These are phyloP conservation scores for Pestalotiopsis sp. DNA, from an alignment of 2,329 filamentous ascomycete genomes.

Conservation along the genomic window DNA sequence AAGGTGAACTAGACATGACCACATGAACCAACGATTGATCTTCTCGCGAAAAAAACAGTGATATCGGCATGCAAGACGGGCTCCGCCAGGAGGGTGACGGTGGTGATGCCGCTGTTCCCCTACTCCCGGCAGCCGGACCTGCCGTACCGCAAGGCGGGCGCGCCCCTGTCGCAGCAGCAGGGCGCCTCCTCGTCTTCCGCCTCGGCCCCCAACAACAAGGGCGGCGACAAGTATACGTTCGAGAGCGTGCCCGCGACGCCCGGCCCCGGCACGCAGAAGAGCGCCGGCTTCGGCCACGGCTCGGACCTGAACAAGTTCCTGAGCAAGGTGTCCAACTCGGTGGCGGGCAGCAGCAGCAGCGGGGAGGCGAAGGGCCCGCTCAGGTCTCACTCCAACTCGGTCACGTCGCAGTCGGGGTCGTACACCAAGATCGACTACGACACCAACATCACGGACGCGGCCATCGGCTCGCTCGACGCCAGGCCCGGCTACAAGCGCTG, in stretches of 20 bases:
- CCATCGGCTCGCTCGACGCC: slow-evolving; percentile 64
- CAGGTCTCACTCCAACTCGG: slow-evolving; percentile 40
- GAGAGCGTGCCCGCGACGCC: slow-evolving; percentile 91
- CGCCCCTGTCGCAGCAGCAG: slow-evolving; percentile 73
- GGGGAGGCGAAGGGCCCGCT: slow-evolving; percentile 26
- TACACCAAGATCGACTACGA: slow-evolving; percentile 69
- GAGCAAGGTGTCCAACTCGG: slow-evolving; percentile 55
- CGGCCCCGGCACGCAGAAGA: slow-evolving; percentile 70
- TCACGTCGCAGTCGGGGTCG: slow-evolving; percentile 45
- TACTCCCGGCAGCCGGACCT: slow-evolving; percentile 96
- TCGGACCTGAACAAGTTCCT: slow-evolving; percentile 76
- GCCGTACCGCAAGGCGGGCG: slow-evolving; percentile 94
- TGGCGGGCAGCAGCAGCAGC: slow-evolving; percentile 48
- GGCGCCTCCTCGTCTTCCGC: slow-evolving; percentile 34
- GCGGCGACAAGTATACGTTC: slow-evolving; percentile 73
- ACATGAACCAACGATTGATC: background rate
- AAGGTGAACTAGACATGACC: background rate
- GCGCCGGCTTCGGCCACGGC: slow-evolving; percentile 66
- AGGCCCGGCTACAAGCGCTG: slow-evolving; percentile 97
- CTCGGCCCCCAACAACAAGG: slow-evolving; percentile 36
- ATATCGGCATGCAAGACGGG: slow-evolving; percentile 97
- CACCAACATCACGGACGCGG: slow-evolving; percentile 54
- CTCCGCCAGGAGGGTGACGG: slow-evolving; percentile 90
- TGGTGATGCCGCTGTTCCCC: slow-evolving; percentile 91
- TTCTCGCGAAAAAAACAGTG: slow-evolving; percentile 39